phyloP scores from a whole-genome alignment of 1,284 basidiomycete genomes.

The Austroboletus olivaceoglutinosus region DNA sequence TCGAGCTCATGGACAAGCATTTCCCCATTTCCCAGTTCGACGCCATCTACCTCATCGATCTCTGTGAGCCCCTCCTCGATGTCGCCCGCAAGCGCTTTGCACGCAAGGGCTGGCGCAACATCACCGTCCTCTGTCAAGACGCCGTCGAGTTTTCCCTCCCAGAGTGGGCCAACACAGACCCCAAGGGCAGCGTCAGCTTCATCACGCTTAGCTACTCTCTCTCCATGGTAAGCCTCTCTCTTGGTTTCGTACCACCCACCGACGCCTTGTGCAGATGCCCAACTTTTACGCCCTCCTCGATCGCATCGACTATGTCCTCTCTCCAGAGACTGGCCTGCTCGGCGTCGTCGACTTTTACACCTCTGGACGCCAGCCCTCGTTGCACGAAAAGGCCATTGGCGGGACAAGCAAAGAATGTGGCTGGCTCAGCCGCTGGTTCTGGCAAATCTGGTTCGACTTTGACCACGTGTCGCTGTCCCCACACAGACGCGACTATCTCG shows the following conservation, averaged over 20 bases:
- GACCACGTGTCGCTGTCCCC: constrained; percentile 76
- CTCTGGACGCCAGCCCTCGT: constrained; percentile 55
- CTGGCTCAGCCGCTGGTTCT: constrained; percentile 79
- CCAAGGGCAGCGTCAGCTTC: no score
- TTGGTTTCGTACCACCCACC: background rate
- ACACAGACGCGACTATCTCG: constrained; percentile 17
- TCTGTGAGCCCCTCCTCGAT: constrained; percentile 40
- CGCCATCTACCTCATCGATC: constrained; percentile 73
- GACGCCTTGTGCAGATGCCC: constrained; percentile 50
- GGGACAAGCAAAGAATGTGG: constrained; percentile 68
- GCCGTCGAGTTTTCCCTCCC: no score
- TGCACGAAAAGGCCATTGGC: constrained; percentile 67
- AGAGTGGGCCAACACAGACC: no score
- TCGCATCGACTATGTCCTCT: no score
- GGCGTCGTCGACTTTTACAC: constrained; percentile 67
- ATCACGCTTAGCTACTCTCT: no score
- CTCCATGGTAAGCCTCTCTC: constrained; percentile 47
- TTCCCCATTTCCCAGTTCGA: constrained; percentile 66
- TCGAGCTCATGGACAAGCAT: constrained; percentile 78
- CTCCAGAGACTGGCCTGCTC: no score
- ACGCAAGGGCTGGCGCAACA: no score
- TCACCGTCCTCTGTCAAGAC: no score
- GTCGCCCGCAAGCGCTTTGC: no score
- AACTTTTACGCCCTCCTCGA: constrained; percentile 71
- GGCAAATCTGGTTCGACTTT: constrained; percentile 80